Evolutionary conservation across 495 filamentous ascomycete genomes (phyloP), one percentile per base, ranked within the genome.

Genomic region (Hypoxylon trugodes): DNA sequence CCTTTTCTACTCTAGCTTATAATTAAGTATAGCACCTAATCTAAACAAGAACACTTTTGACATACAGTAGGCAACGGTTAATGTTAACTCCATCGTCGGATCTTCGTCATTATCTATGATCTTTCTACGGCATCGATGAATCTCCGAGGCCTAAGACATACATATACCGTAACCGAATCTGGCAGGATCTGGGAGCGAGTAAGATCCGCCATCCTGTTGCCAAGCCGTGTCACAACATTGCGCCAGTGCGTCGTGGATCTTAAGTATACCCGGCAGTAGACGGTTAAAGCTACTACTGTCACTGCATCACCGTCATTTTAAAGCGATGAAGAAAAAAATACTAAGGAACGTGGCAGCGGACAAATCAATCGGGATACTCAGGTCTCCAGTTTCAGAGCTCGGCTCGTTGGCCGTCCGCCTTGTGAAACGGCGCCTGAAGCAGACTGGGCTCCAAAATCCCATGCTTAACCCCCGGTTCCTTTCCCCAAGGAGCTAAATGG

Each of bases 391-490:
- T 69, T 71, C 69, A 71, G 66, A 21, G 49, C 48, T 69, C 69
- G 69, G 69, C 48, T 71, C n/a, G 69, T 12, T 51, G 26, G 15
- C 43, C 51, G 57, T 65, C 69, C 66, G 60, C 51, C 37, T 19
- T 60, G 30, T 66, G 62, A 72, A 72, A 72, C 69, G 21, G 32
- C 54, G 59, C 62, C 66, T 72, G 69, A 72, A 43, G 69, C 66
- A 66, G 42, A 54, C 48, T 57, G 45, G 48, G 33, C 63, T 51
- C 21, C 38, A 53, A 49, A 48, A 61, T 42, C 40, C 58, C 64
- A 41, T 67, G 57, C 64, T 24, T 51, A 26, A 26, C 51, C 47
- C 40, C 41, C 26, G n/a, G 40, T 43, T 55, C 41, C 54, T 50
- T 45, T 40, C 42, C 58, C 26, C 21, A 59, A 43, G 25, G 15